Evolutionary conservation across 2,329 filamentous ascomycete genomes (phyloP), one percentile per base, ranked within the genome.

Genomic region (Blumeria graminis): DNA sequence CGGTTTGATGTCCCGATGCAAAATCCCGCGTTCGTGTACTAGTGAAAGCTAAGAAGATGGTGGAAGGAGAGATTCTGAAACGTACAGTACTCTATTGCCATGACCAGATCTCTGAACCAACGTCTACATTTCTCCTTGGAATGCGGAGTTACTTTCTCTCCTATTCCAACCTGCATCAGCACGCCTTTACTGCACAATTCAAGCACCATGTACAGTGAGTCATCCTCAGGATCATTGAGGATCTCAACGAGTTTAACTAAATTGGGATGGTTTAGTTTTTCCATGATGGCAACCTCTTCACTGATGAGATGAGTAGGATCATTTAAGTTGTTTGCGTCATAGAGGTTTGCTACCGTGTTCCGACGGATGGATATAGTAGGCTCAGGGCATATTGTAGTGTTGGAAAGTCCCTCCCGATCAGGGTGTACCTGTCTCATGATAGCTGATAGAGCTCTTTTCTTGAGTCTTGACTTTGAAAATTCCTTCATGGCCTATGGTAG

Each of bases 171-270:
- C 65, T 89, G 90, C 89, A 96, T 96, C 55, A 95, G 79, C 22
- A 95, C 90, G 0, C 92, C 92, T 68, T 95, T 95, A 66, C 94
- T 92, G 72, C 92, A 98, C 86, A 95, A 94, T 68, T 98, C 92
- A 68, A 98, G 76, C 22, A 98, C 92, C 86, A 98, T 96, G 70
- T 95, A 98, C 11, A 98, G 71, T 3, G 89, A 94, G 68, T 98
- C 92, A 66, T 95, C 88, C 52, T 90, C 82, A 0, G 92, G 90
- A 65, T 96, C 92, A 67, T 96, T 92, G 55, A 98, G 73, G 3
- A 98, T 92, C 69, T 98, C 92, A 61, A 94, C 86, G 55, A 98
- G 72, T 50, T 84, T 81, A 13, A 96, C 90, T n/a, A 98, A 73
- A 65, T 96, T 98, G 33, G 81, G 83, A 65, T 98, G 92, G 65